A percentile compares a stretch with the other conserved stretches of the same genome.
These are phyloP conservation scores for Apiospora pterosperma DNA, from an alignment of 2,329 filamentous ascomycete genomes.

Conservation along the genomic window DNA sequence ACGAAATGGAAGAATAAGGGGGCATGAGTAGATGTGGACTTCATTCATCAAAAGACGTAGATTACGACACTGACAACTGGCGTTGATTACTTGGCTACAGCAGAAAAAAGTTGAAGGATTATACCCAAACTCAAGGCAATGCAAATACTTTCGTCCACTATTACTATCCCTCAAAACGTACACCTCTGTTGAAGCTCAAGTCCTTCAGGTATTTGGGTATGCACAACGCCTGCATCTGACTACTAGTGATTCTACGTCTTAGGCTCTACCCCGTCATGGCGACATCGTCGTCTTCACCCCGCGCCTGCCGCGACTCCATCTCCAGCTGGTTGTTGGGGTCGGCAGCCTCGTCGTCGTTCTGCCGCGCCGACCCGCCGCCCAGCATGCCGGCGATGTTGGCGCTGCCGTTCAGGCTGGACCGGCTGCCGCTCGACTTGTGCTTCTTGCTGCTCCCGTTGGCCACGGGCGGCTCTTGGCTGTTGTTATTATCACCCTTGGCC, in stretches of 20 bases:
- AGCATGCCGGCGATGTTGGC: slow-evolving; percentile 20
- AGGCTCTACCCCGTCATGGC: slow-evolving; percentile 54
- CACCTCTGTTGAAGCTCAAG: not conserved
- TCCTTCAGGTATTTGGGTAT: not conserved
- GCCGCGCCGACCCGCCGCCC: slow-evolving; percentile 19
- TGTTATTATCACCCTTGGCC: slow-evolving; percentile 12
- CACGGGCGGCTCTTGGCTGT: slow-evolving; percentile 15
- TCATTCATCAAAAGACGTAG: not conserved
- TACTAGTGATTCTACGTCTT: too few relatives aligned
- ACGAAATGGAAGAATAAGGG: slow-evolving; percentile 51
- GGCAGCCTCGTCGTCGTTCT: slow-evolving; percentile 25
- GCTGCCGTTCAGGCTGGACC: slow-evolving; percentile 20
- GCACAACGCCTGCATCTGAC: not conserved
- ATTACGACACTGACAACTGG: slow-evolving; percentile 4
- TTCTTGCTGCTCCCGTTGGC: slow-evolving; percentile 32
- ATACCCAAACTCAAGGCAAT: slow-evolving; percentile 24
- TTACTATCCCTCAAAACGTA: not conserved
- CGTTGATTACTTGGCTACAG: slow-evolving; percentile 5
- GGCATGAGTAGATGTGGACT: not conserved
- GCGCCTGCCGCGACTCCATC: slow-evolving; percentile 50
- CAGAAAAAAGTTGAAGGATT: slow-evolving; percentile 14
- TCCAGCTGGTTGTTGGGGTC: slow-evolving; percentile 53
- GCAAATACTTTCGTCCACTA: slow-evolving; percentile 6
- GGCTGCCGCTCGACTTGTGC: slow-evolving; percentile 27
- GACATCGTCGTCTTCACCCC: slow-evolving; percentile 43